Evolutionary conservation across 1,284 basidiomycete genomes (phyloP).

Genomic region (Athelia sp.): DNA sequence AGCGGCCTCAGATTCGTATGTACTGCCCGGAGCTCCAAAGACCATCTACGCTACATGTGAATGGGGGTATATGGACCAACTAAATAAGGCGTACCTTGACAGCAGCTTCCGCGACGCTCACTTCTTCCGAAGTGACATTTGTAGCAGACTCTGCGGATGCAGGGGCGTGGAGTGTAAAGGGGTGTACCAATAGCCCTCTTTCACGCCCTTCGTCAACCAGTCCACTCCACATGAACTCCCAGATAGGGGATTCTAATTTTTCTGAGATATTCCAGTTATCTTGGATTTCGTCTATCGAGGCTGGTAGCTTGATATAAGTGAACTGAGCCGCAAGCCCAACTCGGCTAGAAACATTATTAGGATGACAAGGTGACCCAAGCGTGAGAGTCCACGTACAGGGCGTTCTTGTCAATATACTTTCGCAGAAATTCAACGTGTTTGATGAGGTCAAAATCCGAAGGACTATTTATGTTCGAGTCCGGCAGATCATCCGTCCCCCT

Average conservation of each 20-base stretch:
- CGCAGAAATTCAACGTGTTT: conserved; percentile 79
- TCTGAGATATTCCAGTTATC: conserved; percentile 39
- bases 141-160: conserved; percentile 20
- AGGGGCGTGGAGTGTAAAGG: conserved; percentile 44
- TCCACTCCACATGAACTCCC: conserved; percentile 73
- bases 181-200: conserved; percentile 54
- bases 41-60: conserved; percentile 54
- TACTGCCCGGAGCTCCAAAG: conserved; percentile 62
- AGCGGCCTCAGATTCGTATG: conserved; percentile 58
- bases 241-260: conserved; percentile 40
- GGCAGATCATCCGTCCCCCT: conserved; percentile 63
- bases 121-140: conserved; percentile 30
- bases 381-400: conserved; percentile 56
- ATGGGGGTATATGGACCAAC: background rate
- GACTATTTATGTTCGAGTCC: conserved; percentile 65
- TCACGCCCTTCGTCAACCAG: conserved; percentile 72
- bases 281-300: conserved; percentile 41
- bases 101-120: conserved; percentile 53
- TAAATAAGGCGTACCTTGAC: conserved; percentile 52
- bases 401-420: conserved; percentile 77
- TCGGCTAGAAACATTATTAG: conserved; percentile 33
- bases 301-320: conserved; percentile 35
- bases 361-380: conserved; percentile 1
- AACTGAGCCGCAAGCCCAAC: conserved; percentile 43
- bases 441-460: conserved; percentile 71